These are phyloP conservation scores for Smallanthus sonchifolius DNA, from an alignment of 129 eudicot genomes.

Conservation along the genomic window DNA sequence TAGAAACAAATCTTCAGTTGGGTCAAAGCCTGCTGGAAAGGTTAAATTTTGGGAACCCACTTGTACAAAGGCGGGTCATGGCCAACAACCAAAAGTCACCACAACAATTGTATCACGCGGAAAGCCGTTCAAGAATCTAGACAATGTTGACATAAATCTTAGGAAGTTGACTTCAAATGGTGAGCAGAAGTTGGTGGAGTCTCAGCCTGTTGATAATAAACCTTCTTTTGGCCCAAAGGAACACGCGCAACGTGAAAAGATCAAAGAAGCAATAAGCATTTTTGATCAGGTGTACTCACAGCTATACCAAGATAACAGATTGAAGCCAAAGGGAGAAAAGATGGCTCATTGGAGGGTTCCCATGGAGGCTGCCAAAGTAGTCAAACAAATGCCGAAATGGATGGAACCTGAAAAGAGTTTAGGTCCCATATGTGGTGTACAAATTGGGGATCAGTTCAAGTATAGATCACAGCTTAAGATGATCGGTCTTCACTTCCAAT, in stretches of 20 bases:
- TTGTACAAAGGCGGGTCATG: background rate
- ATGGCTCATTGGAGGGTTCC: background rate
- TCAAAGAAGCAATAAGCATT: slow-evolving; percentile 29
- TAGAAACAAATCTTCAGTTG: background rate
- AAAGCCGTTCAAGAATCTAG: background rate
- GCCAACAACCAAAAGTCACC: background rate
- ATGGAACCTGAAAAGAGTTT: slow-evolving; percentile 18
- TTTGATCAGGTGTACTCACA: slow-evolving; percentile 14
- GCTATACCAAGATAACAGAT: background rate
- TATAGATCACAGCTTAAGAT: slow-evolving; percentile 40
- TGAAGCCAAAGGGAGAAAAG: slow-evolving; percentile 7
- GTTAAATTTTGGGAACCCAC: slow-evolving; percentile 5
- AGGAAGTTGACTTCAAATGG: background rate
- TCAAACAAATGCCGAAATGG: slow-evolving; percentile 27
- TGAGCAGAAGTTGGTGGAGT: background rate
- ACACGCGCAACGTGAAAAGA: slow-evolving; percentile 14
- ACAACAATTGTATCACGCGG: background rate
- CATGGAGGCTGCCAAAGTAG: slow-evolving; percentile 19
- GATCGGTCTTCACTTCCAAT: slow-evolving; percentile 50
- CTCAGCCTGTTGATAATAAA: background rate
- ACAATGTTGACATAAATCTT: background rate
- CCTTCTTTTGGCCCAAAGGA: background rate
- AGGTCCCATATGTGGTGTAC: slow-evolving; percentile 52
- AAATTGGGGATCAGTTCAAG: slow-evolving; percentile 46
- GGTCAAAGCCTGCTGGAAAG: background rate